phyloP scores from a whole-genome alignment of 148 eudicot species.

The Fallopia convolvulus region DNA sequence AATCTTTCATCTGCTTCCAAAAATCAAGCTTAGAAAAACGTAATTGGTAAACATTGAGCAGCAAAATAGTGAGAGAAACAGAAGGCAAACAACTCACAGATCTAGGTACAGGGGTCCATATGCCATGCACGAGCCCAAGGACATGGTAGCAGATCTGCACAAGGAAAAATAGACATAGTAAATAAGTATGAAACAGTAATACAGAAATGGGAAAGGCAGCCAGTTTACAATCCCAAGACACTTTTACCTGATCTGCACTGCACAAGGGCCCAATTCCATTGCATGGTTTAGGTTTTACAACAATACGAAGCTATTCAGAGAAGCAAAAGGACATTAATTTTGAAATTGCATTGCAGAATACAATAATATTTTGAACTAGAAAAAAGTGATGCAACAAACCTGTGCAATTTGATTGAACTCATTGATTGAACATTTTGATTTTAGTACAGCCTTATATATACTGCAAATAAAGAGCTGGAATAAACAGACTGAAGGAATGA shows the following conservation, averaged over 20 bases:
- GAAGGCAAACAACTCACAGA: constrained; percentile 48
- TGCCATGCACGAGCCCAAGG: constrained; percentile 91
- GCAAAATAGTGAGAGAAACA: neutral
- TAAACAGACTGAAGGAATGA: neutral
- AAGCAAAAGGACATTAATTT: neutral
- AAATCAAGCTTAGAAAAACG: constrained; percentile 5
- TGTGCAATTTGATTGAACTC: constrained; percentile 93
- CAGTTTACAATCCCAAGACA: neutral
- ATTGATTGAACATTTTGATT: constrained; percentile 66
- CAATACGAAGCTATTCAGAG: constrained; percentile 61
- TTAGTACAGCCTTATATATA: constrained; percentile 67
- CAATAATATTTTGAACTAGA: constrained; percentile 8
- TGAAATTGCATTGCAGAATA: neutral
- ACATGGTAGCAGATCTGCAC: constrained; percentile 91
- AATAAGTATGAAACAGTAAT: neutral
- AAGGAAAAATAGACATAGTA: constrained; percentile 12
- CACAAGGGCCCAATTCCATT: constrained; percentile 82
- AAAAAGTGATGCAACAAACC: constrained; percentile 39
- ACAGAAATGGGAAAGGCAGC: neutral
- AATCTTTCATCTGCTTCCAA: constrained; percentile 78
- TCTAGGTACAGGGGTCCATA: constrained; percentile 93
- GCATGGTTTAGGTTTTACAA: constrained; percentile 79
- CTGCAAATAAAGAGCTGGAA: constrained; percentile 36
- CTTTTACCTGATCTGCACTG: constrained; percentile 76
- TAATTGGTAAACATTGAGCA: neutral